Conservation (phyloP, 495 filamentous ascomycete species). For the Clohesyomyces aquaticus region DNA sequence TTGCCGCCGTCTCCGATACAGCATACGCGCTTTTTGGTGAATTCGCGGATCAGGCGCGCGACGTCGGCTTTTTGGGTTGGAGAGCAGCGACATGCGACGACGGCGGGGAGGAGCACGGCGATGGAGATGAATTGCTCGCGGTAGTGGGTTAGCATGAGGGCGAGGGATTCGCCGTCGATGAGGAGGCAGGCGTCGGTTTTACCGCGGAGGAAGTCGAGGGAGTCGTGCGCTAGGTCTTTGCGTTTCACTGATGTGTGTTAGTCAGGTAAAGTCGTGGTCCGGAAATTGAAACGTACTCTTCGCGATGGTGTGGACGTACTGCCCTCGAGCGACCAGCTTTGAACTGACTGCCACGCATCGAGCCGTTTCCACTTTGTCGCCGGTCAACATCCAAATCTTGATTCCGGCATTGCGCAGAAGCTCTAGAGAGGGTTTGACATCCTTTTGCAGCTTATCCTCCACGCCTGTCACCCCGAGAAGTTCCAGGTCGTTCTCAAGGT, state of each 20-base stretch:
- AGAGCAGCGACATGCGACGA: constrained; percentile 95
- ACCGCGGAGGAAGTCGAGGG: constrained; percentile 83
- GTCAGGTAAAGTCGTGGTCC: constrained; percentile 42
- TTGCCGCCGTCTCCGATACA: constrained; percentile 98
- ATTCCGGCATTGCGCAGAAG: constrained; percentile 97
- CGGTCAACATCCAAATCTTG: constrained; percentile 99
- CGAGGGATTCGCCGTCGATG: constrained; percentile 90
- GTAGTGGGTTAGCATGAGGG: constrained; percentile 80
- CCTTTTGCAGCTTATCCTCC: constrained; percentile 91
- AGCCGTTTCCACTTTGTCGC: constrained; percentile 98
- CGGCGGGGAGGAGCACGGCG: constrained; percentile 85
- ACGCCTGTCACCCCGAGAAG: constrained; percentile 95
- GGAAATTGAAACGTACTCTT: constrained; percentile 56
- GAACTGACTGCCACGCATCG: constrained; percentile 93
- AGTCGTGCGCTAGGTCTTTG: constrained; percentile 78
- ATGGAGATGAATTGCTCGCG: constrained; percentile 82
- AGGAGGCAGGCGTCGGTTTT: constrained; percentile 88
- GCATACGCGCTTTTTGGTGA: constrained; percentile 91
- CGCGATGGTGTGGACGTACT: constrained; percentile 93
- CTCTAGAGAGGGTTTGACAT: constrained; percentile 94
- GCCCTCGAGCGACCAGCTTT: constrained; percentile 90
- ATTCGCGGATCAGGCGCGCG: constrained; percentile 83
- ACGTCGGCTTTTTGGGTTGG: constrained; percentile 97
- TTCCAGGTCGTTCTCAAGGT: constrained; percentile 87
- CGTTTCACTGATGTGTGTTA: constrained; percentile 54